phyloP scores from a whole-genome alignment of 1,284 basidiomycete species.

The Fomitopsis schrenkii region DNA sequence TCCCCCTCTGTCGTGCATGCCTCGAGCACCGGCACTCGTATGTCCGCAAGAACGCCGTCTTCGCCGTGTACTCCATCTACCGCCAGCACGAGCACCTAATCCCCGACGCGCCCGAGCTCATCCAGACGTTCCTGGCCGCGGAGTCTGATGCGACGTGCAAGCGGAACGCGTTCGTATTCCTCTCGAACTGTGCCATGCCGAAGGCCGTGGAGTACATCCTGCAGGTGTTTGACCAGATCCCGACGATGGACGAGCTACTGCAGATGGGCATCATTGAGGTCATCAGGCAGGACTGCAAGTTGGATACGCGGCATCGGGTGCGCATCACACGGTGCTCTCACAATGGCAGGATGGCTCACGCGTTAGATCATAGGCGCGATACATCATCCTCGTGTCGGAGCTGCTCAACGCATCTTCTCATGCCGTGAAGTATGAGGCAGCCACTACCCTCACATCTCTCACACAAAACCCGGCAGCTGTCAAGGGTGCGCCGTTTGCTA shows the following conservation, averaged over 20 bases:
- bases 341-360: background rate
- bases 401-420: constrained; percentile 90
- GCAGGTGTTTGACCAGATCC: constrained; percentile 82
- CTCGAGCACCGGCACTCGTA: constrained; percentile 98
- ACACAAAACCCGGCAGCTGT: constrained; percentile 96
- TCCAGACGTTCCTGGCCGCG: constrained; percentile 96
- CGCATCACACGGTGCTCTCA: constrained; percentile 19
- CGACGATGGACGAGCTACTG: constrained; percentile 86
- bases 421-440: constrained; percentile 98
- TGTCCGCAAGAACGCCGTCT: constrained; percentile 98
- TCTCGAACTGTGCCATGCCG: constrained; percentile 84
- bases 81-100: constrained; percentile 93
- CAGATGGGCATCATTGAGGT: constrained; percentile 98
- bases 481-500: constrained; percentile 60
- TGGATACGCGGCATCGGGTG: constrained; percentile 77
- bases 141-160: constrained; percentile 97
- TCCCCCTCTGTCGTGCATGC: constrained; percentile 91
- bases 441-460: constrained; percentile 90
- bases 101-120: constrained; percentile 94
- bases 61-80: constrained; percentile 94
- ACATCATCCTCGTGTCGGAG: constrained; percentile 94
- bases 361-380: constrained; percentile 58
- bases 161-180: constrained; percentile 95
- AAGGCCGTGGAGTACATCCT: constrained; percentile 92
- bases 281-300: constrained; percentile 87